Conservation (phyloP, 2,329 filamentous ascomycete species). For the Curvularia spicifera region DNA sequence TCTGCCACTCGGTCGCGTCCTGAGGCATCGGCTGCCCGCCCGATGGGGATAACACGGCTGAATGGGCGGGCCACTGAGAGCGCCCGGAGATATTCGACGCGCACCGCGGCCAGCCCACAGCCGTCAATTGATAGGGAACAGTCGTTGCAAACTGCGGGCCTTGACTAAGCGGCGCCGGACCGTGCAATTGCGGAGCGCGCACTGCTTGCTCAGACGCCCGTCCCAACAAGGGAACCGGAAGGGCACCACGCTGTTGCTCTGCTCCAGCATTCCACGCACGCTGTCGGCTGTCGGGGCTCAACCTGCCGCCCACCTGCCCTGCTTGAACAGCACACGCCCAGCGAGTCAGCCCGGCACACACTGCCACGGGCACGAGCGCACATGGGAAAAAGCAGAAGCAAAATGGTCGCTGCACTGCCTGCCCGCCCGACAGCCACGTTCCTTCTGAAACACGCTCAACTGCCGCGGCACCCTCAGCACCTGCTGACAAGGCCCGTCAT, state of each 20-base stretch:
- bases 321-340: slow-evolving; percentile 36
- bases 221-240: too few relatives aligned
- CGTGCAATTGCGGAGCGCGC: slow-evolving; percentile 10
- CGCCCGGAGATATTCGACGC: slow-evolving; percentile 42
- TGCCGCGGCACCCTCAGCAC: slow-evolving; percentile 31
- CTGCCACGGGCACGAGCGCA: background rate
- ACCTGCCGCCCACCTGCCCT: slow-evolving; percentile 42
- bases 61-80: slow-evolving; percentile 41
- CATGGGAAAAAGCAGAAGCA: slow-evolving; percentile 25
- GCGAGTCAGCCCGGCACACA: slow-evolving; percentile 38
- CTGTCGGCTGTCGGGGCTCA: slow-evolving; percentile 25
- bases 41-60: slow-evolving; percentile 49
- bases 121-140: slow-evolving; percentile 37
- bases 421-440: slow-evolving; percentile 31
- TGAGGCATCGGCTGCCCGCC: slow-evolving; percentile 42
- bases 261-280: slow-evolving; percentile 18
- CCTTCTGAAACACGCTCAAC: slow-evolving; percentile 41
- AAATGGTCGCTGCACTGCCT: slow-evolving; percentile 18
- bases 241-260: too few relatives aligned
- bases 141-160: slow-evolving; percentile 20
- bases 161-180: slow-evolving; percentile 35
- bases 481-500: slow-evolving; percentile 28
- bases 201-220: background rate
- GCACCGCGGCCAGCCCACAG: slow-evolving; percentile 28
- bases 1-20: slow-evolving; percentile 32